These are phyloP conservation scores for Geotrichum cucujoidarum DNA, from an alignment of 1,139 yeast genomes.

Conservation along the genomic window DNA sequence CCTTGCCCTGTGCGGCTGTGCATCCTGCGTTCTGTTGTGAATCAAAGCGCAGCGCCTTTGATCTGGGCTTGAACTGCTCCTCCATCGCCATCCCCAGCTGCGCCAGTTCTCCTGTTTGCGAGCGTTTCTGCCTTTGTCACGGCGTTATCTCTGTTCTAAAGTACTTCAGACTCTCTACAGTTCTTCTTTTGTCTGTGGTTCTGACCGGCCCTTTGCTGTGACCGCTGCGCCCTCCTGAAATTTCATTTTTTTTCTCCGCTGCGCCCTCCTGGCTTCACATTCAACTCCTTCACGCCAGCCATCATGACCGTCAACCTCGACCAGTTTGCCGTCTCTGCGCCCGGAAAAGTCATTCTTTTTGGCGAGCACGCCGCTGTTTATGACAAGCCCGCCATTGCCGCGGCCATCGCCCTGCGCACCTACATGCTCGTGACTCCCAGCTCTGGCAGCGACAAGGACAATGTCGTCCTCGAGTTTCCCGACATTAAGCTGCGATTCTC, in stretches of 20 bases:
- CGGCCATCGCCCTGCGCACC: conserved; percentile 77
- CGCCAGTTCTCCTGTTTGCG: too few species aligned
- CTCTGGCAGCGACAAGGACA: conserved; percentile 35
- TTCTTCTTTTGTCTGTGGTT: too few species aligned
- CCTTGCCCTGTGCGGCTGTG: conserved; percentile 5
- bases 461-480: conserved; percentile 68
- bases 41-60: too few species aligned
- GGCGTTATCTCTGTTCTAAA: too few species aligned
- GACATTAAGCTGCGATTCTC: conserved; percentile 63
- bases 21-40: too few species aligned
- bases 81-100: too few species aligned
- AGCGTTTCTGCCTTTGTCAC: too few species aligned
- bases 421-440: conserved; percentile 54
- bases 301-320: conserved; percentile 14
- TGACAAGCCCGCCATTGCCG: conserved; percentile 88
- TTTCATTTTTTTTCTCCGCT: background rate
- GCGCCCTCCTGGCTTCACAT: background rate
- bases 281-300: conserved; percentile 1
- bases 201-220: too few species aligned
- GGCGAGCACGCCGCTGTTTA: conserved; percentile 98
- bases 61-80: too few species aligned
- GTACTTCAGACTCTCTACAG: too few species aligned
- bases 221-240: background rate
- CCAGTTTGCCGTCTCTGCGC: conserved; percentile 75
- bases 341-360: conserved; percentile 92